Base-by-base conservation (phyloP, 108 stramenopile species). In the Skeletonema potamos region DNA sequence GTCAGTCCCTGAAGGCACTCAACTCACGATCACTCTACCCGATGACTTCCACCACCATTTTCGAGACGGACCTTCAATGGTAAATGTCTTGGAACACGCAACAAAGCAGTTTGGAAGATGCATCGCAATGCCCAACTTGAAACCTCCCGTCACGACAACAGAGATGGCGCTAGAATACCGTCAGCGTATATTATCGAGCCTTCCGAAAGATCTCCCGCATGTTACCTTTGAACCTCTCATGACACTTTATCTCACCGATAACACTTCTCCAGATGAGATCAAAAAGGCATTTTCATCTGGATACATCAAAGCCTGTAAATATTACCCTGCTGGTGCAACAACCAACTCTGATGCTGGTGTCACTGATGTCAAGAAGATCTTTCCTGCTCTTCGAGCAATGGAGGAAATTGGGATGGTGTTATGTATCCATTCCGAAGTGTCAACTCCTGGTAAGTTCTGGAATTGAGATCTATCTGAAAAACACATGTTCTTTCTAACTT, bases 251-350 rank as follows among this genome's bases (percentile, higher is more conserved):
- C 74, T 99, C 27, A 99, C 98, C 9, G 99, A 99, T 62, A 88
- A 86, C 7, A 98, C 99, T 17, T 84, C 94, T 27, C 89, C 96
- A 17, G 96, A 97, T 55, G 98, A 99, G 73, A 97, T 99, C 41
- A 26, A 56, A 2, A 87, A 87, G 73, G 89, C 90, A 1, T 60
- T 62, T 54, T 92, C 92, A 15, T 89, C 90, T 6, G 93, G 91
- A 20, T 55, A 71, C 44, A 85, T 99, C 26, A 73, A 85, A 18
- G 98, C 92, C 0, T 93, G 90, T 78, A 99, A 99, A 78, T 96
- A 96, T 58, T 99, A 99, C 80, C 99, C 99, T 4, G 98, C 98
- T 15, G 99, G 99, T 30, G 99, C 99, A 5, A 99, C 99, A 0
- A 99, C 99, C 57, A 99, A 99, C 73, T 93, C 91, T 3, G 96